Evolutionary conservation across 768 basidiomycete genomes (phyloP).

Genomic region (Trametes elegans): DNA sequence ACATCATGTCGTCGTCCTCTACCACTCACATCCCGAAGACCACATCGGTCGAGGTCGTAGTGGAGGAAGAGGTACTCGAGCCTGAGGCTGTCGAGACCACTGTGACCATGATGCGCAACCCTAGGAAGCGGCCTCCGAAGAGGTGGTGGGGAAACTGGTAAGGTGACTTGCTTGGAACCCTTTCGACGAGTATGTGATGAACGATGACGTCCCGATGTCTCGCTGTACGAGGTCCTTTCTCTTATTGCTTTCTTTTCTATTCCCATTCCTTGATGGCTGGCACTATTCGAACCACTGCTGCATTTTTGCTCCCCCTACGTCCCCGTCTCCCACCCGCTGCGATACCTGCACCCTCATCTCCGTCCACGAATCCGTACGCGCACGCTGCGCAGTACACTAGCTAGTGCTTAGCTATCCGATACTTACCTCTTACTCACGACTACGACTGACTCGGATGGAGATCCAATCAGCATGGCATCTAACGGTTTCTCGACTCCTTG

Average conservation of each 20-base stretch:
- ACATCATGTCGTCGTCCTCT: conserved; percentile 53
- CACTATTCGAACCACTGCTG: conserved; percentile 18
- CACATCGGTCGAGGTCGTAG: conserved; percentile 61
- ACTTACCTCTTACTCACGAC: conserved; percentile 17
- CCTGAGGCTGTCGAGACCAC: conserved; percentile 36
- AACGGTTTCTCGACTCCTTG: conserved; percentile 19
- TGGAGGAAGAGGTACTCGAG: conserved; percentile 56
- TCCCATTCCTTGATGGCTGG: conserved; percentile 32
- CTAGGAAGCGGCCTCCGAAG: conserved; percentile 25
- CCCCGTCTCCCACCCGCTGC: conserved; percentile 30
- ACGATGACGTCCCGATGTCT: conserved; percentile 17
- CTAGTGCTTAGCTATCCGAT: conserved; percentile 20
- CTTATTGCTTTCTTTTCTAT: conserved; percentile 29
- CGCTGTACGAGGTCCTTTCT: conserved; percentile 29
- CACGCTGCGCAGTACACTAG: conserved; percentile 13
- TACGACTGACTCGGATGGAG: conserved; percentile 24
- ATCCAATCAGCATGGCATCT: conserved; percentile 21
- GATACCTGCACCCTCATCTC: conserved; percentile 26
- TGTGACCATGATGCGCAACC: conserved; percentile 17
- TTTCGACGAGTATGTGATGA: conserved; percentile 29
- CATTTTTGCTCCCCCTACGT: conserved; percentile 20
- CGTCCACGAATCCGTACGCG: conserved; percentile 2
- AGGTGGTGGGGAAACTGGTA: conserved; percentile 30
- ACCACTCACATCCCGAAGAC: conserved; percentile 65
- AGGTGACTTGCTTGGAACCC: conserved; percentile 6